Base-by-base conservation (phyloP, 1,139 yeast genomes). In the Blastobotrys illinoisensis region DNA sequence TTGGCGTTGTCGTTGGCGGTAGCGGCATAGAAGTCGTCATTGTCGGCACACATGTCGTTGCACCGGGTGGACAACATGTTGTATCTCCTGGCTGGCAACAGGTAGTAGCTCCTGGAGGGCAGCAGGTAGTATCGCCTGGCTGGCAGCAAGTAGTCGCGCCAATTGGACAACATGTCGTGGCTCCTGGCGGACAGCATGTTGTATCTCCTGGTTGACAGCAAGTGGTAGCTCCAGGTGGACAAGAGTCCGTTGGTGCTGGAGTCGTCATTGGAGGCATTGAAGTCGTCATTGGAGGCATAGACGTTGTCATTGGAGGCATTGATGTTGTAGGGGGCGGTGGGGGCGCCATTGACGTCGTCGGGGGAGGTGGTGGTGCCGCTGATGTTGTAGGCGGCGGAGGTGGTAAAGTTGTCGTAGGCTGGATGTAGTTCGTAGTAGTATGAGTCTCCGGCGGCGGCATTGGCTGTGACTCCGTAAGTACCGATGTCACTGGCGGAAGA, bases 291-390 rank as follows among this genome's bases (percentile, higher is more conserved):
- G 16, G 45, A 21, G 23, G 50, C 43, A 20, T 13, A 4, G 16
- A 26, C 19, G 48, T 46, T 14, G 40, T 46, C 9, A 49, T 46
- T 11, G 51, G 48, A 11, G 45, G 26, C 9, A 46, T 18, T 44
- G 52, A n/a, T 9, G 55, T n/a, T 5, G 48, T 26, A 3, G 49
- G 48, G 7, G 45, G 13, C 13, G 49, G 49, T 36, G 40, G 50
- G 2, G 36, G 50, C 9, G 51, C 46, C 46, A 47, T 47, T 20
- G 45, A 16, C 7, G 44, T 9, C 5, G 48, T 24, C 18, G 51
- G 47, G 2, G 44, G 47, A 1, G 44, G 23, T 45, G 46, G 45
- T 28, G 47, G 47, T 21, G 43, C 23, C n/a, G 21, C 20, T 13
- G 44, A 16, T 11, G 48, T 50, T 24, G 43, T 32, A 9, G 16